A percentile compares a stretch with the other conserved stretches of the same genome.
Conservation (phyloP, 2,329 filamentous ascomycete species). For the Tricladium varicosporioides region DNA sequence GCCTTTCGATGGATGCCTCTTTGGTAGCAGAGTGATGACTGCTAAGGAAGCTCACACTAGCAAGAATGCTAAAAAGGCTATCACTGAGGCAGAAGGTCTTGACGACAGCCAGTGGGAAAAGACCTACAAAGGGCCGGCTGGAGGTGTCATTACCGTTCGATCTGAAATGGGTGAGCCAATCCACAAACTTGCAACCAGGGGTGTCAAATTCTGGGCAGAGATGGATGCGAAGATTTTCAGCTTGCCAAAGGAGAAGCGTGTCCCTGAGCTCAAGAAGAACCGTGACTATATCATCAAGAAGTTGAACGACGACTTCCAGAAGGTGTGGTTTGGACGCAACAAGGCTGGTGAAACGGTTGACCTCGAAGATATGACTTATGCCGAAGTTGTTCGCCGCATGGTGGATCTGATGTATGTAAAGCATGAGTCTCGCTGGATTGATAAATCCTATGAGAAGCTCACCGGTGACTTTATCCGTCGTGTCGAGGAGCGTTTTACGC, state of each 20-base stretch:
- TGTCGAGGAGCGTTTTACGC: constrained; percentile 92
- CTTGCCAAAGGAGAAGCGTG: constrained; percentile 85
- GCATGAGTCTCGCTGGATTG: constrained; percentile 89
- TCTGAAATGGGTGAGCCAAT: constrained; percentile 99
- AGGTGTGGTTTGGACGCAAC: constrained; percentile 94
- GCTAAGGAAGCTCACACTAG: constrained; percentile 90
- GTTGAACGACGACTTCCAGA: constrained; percentile 93
- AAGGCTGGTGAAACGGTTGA: constrained; percentile 77
- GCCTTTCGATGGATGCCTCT: constrained; percentile 90
- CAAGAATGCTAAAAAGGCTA: constrained; percentile 83
- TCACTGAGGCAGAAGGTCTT: constrained; percentile 79
- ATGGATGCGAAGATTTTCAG: constrained; percentile 99
- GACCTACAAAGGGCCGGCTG: constrained; percentile 86
- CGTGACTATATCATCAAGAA: constrained; percentile 92
- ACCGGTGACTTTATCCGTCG: constrained; percentile 96
- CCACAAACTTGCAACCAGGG: constrained; percentile 95
- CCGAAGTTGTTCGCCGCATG: constrained; percentile 81
- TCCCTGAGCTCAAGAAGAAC: constrained; percentile 84
- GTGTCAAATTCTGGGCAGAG: constrained; percentile 95
- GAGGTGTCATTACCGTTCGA: constrained; percentile 92
- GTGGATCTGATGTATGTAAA: constrained; percentile 89
- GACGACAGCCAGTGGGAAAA: constrained; percentile 86
- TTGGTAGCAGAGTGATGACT: constrained; percentile 93
- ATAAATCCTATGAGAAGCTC: constrained; percentile 75
- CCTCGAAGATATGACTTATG: constrained; percentile 94